Percentiles rank a stretch among this genome's conserved stretches.
These are phyloP conservation scores for Umbellularia californica DNA, from an alignment of 164 flowering plant species.

Conservation along the genomic window DNA sequence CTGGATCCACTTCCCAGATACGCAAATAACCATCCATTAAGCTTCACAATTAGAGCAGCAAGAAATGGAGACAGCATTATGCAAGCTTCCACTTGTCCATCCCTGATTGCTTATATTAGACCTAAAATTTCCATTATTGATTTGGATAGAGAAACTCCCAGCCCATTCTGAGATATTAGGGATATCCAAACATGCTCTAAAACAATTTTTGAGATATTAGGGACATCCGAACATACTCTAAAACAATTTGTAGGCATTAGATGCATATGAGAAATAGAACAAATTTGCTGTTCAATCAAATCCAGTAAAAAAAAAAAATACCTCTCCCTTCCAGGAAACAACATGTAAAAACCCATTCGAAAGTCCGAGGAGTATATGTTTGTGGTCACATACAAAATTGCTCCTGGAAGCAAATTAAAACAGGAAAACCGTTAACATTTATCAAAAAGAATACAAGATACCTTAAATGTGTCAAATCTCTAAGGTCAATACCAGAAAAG, in stretches of 20 bases:
- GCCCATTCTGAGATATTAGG: neutral
- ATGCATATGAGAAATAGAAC: neutral
- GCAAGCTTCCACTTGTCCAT: neutral
- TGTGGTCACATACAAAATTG: constrained; percentile 83
- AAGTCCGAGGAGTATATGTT: constrained; percentile 77
- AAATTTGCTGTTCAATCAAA: neutral
- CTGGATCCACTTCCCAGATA: neutral
- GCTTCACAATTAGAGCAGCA: neutral
- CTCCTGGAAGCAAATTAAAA: constrained; percentile 51
- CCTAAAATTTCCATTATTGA: neutral
- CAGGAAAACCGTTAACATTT: neutral
- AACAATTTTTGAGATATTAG: neutral
- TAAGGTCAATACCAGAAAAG: neutral
- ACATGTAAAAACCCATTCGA: constrained; percentile 75
- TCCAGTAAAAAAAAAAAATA: constrained; percentile 19
- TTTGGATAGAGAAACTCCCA: neutral
- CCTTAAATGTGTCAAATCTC: neutral
- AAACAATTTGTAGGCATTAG: neutral
- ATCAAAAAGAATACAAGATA: neutral
- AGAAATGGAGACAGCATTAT: neutral
- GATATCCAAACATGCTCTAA: neutral
- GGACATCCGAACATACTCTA: neutral
- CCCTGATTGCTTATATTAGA: neutral
- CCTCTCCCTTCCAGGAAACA: constrained; percentile 99
- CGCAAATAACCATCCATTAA: no score